These are phyloP conservation scores for Ophidiomyces ophidiicola DNA, from an alignment of 2,329 filamentous ascomycete genomes.

Conservation along the genomic window DNA sequence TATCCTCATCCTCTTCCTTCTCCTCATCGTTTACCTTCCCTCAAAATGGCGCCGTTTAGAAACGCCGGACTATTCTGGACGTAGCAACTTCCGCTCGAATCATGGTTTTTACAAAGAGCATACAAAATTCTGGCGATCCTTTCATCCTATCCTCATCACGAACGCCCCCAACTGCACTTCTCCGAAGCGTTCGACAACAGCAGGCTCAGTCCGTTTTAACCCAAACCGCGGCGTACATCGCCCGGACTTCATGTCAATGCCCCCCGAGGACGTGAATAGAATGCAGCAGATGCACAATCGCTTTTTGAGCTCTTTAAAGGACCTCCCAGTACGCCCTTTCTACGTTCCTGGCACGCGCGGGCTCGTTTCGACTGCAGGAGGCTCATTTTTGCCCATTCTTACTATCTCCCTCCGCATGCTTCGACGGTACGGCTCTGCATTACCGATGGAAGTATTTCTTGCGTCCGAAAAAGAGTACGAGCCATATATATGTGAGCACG, in stretches of 20 bases:
- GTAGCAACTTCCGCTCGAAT: neutral
- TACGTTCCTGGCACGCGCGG: slow-evolving; percentile 20
- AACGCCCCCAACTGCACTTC: slow-evolving; percentile 23
- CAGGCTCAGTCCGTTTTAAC: slow-evolving; percentile 22
- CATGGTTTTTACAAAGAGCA: slow-evolving; percentile 16
- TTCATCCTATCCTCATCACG: slow-evolving; percentile 24
- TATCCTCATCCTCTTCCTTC: slow-evolving; percentile 5
- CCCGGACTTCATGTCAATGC: slow-evolving; percentile 24
- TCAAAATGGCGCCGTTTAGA: slow-evolving; percentile 4
- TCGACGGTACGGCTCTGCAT: slow-evolving; percentile 30
- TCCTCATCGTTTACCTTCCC: slow-evolving; percentile 8
- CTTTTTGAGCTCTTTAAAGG: slow-evolving; percentile 25
- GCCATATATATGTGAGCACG: slow-evolving; percentile 31
- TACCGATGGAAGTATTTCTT: slow-evolving; percentile 39
- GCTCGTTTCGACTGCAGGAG: slow-evolving; percentile 32
- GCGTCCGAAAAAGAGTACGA: slow-evolving; percentile 33
- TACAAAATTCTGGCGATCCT: slow-evolving; percentile 26
- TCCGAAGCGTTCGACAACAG: slow-evolving; percentile 20
- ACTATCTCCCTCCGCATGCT: slow-evolving; percentile 37
- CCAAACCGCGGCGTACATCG: slow-evolving; percentile 20
- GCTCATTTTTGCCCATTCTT: slow-evolving; percentile 33
- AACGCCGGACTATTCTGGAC: neutral
- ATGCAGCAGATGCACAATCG: slow-evolving; percentile 27
- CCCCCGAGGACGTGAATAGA: slow-evolving; percentile 20
- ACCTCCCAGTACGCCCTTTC: slow-evolving; percentile 9